Evolutionary conservation across 257 asterid genomes (phyloP), one percentile per base, ranked within the genome.

Genomic region (Solanum verrucosum): DNA sequence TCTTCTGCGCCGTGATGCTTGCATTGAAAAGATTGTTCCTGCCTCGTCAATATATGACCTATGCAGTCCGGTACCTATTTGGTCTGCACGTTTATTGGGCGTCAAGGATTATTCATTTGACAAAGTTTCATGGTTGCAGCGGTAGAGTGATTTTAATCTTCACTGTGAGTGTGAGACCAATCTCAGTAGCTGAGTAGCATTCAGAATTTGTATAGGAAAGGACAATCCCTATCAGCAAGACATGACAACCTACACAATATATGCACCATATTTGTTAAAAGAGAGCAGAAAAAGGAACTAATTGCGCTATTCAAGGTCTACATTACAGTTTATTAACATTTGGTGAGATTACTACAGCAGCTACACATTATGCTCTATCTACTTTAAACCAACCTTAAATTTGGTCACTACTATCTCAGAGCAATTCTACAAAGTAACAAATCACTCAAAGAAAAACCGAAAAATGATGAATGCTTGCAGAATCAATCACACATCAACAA

Each of bases 1-100:
- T 90, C 90, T 88, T 87, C 91, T 88, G 87, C 84, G 92, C 70
- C 37, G 91, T 35, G 94, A 90, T 87, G 93, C 93, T 88, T 91
- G 94, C 96, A 93, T 93, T 33, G 89, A 59, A 63, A 86, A 90
- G 70, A 33, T 37, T 74, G 46, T 7, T 25, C 46, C 81, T 56
- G 85, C 27, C 65, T 37, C 40, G 14, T 33, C 78, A 74, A 46
- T 82, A 29, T 29, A 82, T 31, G 85, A 49, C 29, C 59, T 46
- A 49, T 31, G 68, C 85, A 82, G 70, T 29, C 84, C 6, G 84
- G 25, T 79, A 5, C 18, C 84, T 74, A 34, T 52, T 56, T 84
- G 49, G 90, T 49, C 84, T 65, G 33, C 27, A 82, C 49, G n/a
- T 21, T 46, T 44, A 27, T 38, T 85, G 34, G 81, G 29, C 5